Base-by-base conservation (phyloP, 2,329 filamentous ascomycete genomes). In the Aspergillus japonicus region DNA sequence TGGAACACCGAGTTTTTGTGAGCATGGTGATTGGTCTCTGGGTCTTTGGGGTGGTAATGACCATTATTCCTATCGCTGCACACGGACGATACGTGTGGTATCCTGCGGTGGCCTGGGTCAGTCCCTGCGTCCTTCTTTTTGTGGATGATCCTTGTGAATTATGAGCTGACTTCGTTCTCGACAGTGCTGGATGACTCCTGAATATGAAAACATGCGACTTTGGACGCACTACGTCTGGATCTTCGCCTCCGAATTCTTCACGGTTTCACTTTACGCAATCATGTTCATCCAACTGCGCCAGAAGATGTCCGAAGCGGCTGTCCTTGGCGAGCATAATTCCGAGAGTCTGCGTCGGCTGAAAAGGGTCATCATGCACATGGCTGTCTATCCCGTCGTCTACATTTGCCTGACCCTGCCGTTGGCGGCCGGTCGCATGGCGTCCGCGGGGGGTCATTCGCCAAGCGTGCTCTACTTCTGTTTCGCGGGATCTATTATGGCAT, bases 151-250 rank as follows among this genome's bases (percentile, higher is more conserved):
- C 5, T 1, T 0, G 4, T 10, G 33, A 16, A 1, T 3, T 6
- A 14, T 12, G 14, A 10, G n/a, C 53, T 55, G 35, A 55, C n/a
- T 19, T 1, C 1, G 4, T 16, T 47, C 1, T 47, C 29, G 0
- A 31, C 5, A 55, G 53, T 55, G 53, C 53, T 55, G 53, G 53
- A 55, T 55, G 53, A 55, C 53, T 23, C 53, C 53, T 21, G 47
- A 55, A 14, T 55, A 55, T 19, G 53, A 55, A n/a, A 47, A 21
- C n/a, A 55, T 55, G 53, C 53, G 53, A 23, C 21, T 55, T 26
- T 55, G 53, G 53, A 55, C 53, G 19, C 53, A 55, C 44, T 55
- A 55, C 16, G 47, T 55, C 19, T 55, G 53, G 53, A 55, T 55
- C 10, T 55, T 55, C 12, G 53, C 53, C 44, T 55, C 53, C n/a